Base-by-base conservation (phyloP, 495 filamentous ascomycete species). In the Haplographium delicatum region DNA sequence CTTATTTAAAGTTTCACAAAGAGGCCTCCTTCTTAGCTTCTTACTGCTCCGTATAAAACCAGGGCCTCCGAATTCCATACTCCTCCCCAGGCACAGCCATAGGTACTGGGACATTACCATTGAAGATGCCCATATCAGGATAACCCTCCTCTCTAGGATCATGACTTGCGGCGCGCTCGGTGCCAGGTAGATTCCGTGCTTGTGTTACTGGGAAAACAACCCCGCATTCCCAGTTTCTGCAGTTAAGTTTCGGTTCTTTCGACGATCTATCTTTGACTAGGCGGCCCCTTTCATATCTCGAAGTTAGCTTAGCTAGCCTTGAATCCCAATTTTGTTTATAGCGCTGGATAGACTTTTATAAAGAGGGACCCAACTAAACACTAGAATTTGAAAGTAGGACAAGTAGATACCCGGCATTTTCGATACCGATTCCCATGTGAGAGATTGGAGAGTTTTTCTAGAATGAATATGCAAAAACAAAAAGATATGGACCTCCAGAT, bases 151-250 rank as follows among this genome's bases (percentile, higher is more conserved):
- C 51, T 28, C 55, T 31, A 25, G 55, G 31, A 16, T 58, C 42
- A 23, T 25, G 33, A 19, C 42, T 22, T 45, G 13, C 38, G 19
- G 3, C 3, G n/a, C 11, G 2, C 28, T 47, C 16, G n/a, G 13
- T 9, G 5, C 13, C 18, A 19, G 23, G 26, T 44, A 20, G 23
- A 6, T 41, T 44, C 38, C 41, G 19, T 35, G 33, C 33, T 27
- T 20, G 8, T 16, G 41, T 22, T 11, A 76, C 63, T 1, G 79
- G 82, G 9, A 95, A 54, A 2, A 98, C 22, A 0, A 98, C 89
- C 3, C 93, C 93, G 56, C 89, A 96, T 66, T 98, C 93, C 93
- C 93, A 98, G 65, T 97, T 98, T 10, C 86, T 81, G 61, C 85
- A 89, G 49, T 82, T 93, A 16, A 97, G 65, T 57, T 90, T 95